Evolutionary conservation across 352 stramenopile species (phyloP), one percentile per base, ranked within the genome.

Genomic region (Globisporangium barbulae): DNA sequence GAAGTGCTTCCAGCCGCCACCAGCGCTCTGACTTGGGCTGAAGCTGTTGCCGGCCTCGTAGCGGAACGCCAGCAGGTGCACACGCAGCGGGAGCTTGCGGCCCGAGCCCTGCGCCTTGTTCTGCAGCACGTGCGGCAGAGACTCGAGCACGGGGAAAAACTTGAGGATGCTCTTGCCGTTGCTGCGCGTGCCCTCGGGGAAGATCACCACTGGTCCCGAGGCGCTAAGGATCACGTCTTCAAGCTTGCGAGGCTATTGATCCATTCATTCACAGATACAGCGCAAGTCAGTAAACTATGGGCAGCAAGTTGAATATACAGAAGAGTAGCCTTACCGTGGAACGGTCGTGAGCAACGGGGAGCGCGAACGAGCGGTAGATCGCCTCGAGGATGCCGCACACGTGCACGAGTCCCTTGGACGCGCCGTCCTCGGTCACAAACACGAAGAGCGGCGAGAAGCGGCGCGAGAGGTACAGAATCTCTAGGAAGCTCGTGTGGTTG

Each of bases 401-500:
- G 47, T 90, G 81, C 47, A 90, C 81, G 41, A 84, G 72, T 8
- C 76, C 78, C 55, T 84, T 88, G 42, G 76, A 63, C 0, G 79
- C 73, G 17, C 72, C 75, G 15, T 85, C 80, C 42, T 84, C 70
- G 3, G 64, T 79, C 19, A 76, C 78, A 49, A 91, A 90, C 44
- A 88, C 80, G 67, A 95, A 95, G 35, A 81, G 69, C 0, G 86
- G 86, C 57, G 86, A 95, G 66, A 89, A 95, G 41, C 86, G 84
- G 47, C 75, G 78, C 30, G 81, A 74, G 35, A 95, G 68, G 71
- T 91, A 93, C 50, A 93, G 52, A 13, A 95, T 64, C 72, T 95
- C 86, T 28, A 93, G 44, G 52, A 93, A 90, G 61, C 73, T 91
- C 67, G 83, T 91, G 73, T 89, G 78, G 71, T 95, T 95, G 75